Percentiles rank a stretch among this genome's conserved stretches.
phyloP scores from a whole-genome alignment of 2,329 filamentous ascomycete genomes.

The Gremmenia infestans region DNA sequence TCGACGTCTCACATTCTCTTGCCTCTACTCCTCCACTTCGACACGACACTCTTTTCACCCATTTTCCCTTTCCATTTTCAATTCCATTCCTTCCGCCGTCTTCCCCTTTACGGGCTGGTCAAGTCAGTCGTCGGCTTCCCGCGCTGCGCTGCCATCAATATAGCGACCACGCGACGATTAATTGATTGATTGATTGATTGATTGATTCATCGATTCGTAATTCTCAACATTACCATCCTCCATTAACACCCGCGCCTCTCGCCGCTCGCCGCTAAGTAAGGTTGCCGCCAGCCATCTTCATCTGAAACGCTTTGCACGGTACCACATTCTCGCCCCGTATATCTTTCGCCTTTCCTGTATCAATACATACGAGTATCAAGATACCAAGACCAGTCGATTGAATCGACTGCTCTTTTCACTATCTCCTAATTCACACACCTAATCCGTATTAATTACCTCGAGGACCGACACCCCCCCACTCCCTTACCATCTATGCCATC shows the following conservation, averaged over 20 bases:
- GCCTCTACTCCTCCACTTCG: constrained; percentile 14
- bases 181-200: neutral
- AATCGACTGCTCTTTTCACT: constrained; percentile 17
- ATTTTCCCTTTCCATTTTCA: constrained; percentile 12
- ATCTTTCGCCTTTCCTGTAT: constrained; percentile 4
- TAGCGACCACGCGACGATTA: neutral
- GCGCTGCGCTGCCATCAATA: neutral
- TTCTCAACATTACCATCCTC: neutral
- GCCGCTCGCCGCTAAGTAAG: constrained; percentile 6
- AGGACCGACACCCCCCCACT: constrained; percentile 11
- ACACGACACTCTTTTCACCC: constrained; percentile 16
- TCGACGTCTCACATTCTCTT: constrained; percentile 22
- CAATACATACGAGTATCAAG: neutral
- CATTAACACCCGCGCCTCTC: neutral
- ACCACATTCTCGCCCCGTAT: constrained; percentile 5
- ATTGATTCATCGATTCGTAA: neutral
- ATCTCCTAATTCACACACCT: constrained; percentile 12
- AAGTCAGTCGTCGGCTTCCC: neutral
- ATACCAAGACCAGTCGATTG: constrained; percentile 15
- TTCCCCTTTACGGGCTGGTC: neutral
- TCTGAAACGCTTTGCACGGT: constrained; percentile 19
- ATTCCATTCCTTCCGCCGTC: neutral
- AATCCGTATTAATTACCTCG: constrained; percentile 5
- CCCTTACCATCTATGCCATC: constrained; percentile 52
- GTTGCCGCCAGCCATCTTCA: constrained; percentile 7